Conservation (phyloP, 2,329 filamentous ascomycete species). For the Microdochium paspali region DNA sequence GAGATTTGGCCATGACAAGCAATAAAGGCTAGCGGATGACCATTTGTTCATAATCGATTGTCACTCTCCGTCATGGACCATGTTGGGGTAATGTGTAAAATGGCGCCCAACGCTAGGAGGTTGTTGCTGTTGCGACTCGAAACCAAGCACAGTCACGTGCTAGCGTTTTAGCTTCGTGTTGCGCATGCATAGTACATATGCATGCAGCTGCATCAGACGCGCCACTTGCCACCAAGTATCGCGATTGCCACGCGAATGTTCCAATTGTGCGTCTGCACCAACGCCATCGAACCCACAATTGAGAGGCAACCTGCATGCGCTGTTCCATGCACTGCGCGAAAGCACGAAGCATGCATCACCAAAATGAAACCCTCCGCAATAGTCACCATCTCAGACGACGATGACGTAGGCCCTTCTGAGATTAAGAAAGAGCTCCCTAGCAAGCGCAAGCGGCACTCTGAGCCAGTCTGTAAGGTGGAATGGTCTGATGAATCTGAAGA, state of each 20-base stretch:
- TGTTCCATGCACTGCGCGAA: not conserved
- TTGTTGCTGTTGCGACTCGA: no score
- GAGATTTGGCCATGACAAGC: no score
- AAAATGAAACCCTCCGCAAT: not conserved
- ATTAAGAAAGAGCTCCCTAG: not conserved
- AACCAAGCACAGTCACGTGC: not conserved
- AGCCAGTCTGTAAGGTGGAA: constrained; percentile 7
- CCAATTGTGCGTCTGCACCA: not conserved
- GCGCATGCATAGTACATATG: not conserved
- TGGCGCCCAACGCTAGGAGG: no score
- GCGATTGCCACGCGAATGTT: not conserved
- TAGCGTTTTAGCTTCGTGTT: not conserved
- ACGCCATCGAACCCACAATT: no score
- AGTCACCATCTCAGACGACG: constrained; percentile 2
- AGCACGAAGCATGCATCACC: not conserved
- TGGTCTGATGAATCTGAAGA: constrained; percentile 18
- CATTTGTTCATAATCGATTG: no score
- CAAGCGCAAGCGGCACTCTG: constrained; percentile 13
- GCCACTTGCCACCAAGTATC: not conserved
- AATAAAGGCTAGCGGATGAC: not conserved
- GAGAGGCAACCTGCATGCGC: no score
- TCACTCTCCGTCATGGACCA: no score
- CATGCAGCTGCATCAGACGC: not conserved
- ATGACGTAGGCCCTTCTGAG: not conserved
- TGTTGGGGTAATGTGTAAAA: no score